Conservation (phyloP, 2,329 filamentous ascomycete genomes). For the Fusarium sp. region DNA sequence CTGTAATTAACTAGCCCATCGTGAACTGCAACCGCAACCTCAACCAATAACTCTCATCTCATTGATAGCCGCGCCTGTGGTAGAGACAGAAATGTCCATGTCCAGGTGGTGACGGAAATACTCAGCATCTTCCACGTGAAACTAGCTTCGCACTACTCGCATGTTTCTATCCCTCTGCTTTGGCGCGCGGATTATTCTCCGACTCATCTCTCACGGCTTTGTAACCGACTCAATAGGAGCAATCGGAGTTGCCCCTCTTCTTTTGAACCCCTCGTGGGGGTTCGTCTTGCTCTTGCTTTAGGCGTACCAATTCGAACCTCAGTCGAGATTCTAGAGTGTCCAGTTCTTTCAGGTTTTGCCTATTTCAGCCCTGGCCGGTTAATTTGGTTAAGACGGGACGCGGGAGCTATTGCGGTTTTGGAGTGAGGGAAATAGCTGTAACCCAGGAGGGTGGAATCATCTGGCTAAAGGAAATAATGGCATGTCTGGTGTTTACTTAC, state of each 20-base stretch:
- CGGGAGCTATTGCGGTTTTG: slow-evolving; percentile 23
- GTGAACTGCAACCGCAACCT: too few species aligned
- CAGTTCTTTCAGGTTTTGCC: slow-evolving; percentile 24
- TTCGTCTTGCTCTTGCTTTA: slow-evolving; percentile 9
- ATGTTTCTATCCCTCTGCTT: too few species aligned
- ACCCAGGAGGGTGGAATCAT: slow-evolving; percentile 10
- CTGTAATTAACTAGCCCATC: too few species aligned
- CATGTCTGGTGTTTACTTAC: slow-evolving; percentile 9
- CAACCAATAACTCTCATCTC: not conserved
- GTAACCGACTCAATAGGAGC: slow-evolving; percentile 38
- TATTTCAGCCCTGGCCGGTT: slow-evolving; percentile 34
- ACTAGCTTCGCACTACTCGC: too few species aligned
- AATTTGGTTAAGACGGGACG: slow-evolving; percentile 30
- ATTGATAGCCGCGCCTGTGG: slow-evolving; percentile 29
- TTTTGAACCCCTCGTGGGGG: slow-evolving; percentile 33
- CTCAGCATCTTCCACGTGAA: too few species aligned
- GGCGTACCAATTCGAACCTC: slow-evolving; percentile 36
- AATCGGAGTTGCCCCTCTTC: slow-evolving; percentile 37
- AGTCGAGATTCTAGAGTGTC: slow-evolving; percentile 7
- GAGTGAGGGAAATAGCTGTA: slow-evolving; percentile 36
- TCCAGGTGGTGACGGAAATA: too few species aligned
- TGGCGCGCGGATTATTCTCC: too few species aligned
- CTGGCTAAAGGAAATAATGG: slow-evolving; percentile 13
- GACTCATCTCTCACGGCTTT: slow-evolving; percentile 11
- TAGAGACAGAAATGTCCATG: slow-evolving; percentile 13